Percentiles rank a stretch among this genome's conserved stretches.
Conservation (phyloP, 495 filamentous ascomycete genomes). For the Endocarpon pusillum region DNA sequence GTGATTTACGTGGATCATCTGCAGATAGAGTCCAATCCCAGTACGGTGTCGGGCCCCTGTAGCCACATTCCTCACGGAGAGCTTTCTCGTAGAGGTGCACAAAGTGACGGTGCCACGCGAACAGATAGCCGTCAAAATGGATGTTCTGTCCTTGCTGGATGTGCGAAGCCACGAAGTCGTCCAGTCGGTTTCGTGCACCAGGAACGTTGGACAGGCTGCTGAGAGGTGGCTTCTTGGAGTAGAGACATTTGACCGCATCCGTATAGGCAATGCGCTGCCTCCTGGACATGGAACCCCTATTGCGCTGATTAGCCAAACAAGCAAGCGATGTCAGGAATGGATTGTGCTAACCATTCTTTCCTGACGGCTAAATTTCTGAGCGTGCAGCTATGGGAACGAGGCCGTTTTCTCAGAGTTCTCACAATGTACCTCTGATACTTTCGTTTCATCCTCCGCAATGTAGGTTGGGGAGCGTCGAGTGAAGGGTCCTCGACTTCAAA, state of each 20-base stretch:
- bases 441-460: neutral
- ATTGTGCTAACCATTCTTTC: conserved; percentile 18
- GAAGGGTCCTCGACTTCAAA: no score
- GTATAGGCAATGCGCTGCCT: conserved; percentile 40
- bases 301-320: conserved; percentile 3
- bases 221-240: conserved; percentile 26
- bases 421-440: neutral
- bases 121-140: conserved; percentile 50
- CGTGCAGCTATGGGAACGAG: conserved; percentile 13
- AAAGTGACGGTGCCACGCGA: conserved; percentile 58
- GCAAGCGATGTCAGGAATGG: no score
- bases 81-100: conserved; percentile 46
- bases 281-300: conserved; percentile 30
- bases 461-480: neutral
- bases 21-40: conserved; percentile 48
- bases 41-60: conserved; percentile 34
- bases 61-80: conserved; percentile 53
- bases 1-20: conserved; percentile 32
- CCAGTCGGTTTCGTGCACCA: conserved; percentile 40
- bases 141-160: conserved; percentile 44
- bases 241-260: conserved; percentile 46
- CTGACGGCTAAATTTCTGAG: conserved; percentile 16
- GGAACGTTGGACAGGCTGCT: conserved; percentile 23
- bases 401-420: conserved; percentile 6
- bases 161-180: conserved; percentile 56